Evolutionary conservation across 139 green algal species (phyloP), one percentile per base, ranked within the genome.

Genomic region (Raphidocelis subcapitata): DNA sequence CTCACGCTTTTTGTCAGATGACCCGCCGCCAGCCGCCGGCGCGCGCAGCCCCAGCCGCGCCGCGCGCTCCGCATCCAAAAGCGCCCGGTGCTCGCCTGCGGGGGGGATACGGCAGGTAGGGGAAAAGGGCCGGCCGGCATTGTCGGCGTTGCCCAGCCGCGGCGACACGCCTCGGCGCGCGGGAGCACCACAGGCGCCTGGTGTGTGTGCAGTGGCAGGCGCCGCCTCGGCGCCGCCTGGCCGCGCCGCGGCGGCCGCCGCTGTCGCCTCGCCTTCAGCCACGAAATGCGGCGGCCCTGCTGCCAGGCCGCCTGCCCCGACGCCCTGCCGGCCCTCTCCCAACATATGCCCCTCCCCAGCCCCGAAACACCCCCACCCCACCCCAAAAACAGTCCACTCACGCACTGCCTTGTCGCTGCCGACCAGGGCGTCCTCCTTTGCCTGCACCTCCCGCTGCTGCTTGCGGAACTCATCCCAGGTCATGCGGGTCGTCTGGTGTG

Each of bases 381-480:
- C 41, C 41, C 8, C 41, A 8, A 8, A 49, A 49, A 8, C 41
- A 12, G 8, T 8, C 8, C 41, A 49, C 41, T 49, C 41, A 49
- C 41, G 41, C 41, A 49, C 41, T 8, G 41, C 41, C 41, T 49
- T 49, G 8, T 49, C 41, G 12, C 41, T 49, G 41, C 41, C 41
- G 41, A 59, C 37, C 28, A 63, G 65, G 26, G 56, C 54, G 15
- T 49, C 56, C 69, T 32, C 37, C 57, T 37, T 33, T 33, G 21
- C n/a, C 67, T 55, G 51, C 67, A 31, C 16, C 29, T 73, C 49
- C 16, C 31, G 32, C 21, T 64, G 52, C 67, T 57, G 67, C 55
- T 33, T 4, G 3, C 29, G 16, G 57, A 41, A 35, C 28, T 44
- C 23, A 75, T 57, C n/a, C 69, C 69, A 28, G 41, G 29, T 57